Base-by-base conservation (phyloP, 176 grass and related monocot species). In the Poa pratensis region DNA sequence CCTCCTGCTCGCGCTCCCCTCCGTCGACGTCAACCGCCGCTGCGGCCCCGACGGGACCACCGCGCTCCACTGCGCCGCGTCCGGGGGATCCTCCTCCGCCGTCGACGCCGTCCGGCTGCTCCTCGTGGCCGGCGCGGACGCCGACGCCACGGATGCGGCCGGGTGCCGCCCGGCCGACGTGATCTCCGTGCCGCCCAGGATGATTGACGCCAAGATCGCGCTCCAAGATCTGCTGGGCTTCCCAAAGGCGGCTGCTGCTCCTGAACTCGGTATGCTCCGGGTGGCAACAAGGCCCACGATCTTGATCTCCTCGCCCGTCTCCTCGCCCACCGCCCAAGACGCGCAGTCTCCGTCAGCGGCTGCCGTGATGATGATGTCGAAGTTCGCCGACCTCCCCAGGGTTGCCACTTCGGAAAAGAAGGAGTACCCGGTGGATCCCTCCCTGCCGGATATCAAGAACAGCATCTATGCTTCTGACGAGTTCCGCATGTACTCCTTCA, bases 401-500 rank as follows among this genome's bases (percentile, higher is more conserved):
- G 82, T 84, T 22, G 77, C 48, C 0, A 85, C 85, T 43, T 90
- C 80, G 2, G 91, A 93, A 77, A 96, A 91, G 81, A 96, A 93
- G 39, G 94, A 96, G 74, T 96, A 96, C 30, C 94, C 91, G 20
- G 85, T 91, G 54, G 94, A 96, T 69, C 91, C 89, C 0, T 91
- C 94, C 37, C 77, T 96, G 53, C 94, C 94, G 3, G 94, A 96
- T 34, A 95, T 95, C 80, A 95, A 95, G 86, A 95, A 90, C 80
- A 90, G 88, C 67, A 91, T 95, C 69, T 95, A 95, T 64, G 83
- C 88, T 3, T 90, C 94, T 0, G 94, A 95, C 14, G 94, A 95
- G 66, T 95, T 95, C 71, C 87, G 94, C 51, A 95, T 95, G 94
- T 95, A 93, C 88, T 93, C 94, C 4, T 95, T 95, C 84, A 95